These are phyloP conservation scores for Abortiporus biennis DNA, from an alignment of 1,284 basidiomycete genomes.

Conservation along the genomic window DNA sequence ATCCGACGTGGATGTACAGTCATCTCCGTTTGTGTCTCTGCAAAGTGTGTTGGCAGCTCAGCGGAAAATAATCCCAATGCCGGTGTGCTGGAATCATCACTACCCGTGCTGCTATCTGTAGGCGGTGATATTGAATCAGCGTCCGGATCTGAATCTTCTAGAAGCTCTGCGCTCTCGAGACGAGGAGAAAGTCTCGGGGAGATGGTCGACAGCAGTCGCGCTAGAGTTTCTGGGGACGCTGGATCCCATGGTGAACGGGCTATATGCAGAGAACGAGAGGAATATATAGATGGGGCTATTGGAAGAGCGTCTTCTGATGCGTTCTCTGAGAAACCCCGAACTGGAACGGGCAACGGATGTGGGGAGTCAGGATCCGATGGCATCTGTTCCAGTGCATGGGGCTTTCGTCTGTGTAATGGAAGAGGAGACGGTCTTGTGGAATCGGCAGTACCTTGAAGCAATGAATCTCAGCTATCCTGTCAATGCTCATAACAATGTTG, in stretches of 20 bases:
- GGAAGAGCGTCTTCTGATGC: constrained; percentile 20
- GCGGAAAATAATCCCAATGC: constrained; percentile 6
- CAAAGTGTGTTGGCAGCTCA: background rate
- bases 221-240: constrained; percentile 25
- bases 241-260: constrained; percentile 21
- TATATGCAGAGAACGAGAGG: constrained; percentile 14
- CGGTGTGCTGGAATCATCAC: constrained; percentile 17
- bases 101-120: constrained; percentile 17
- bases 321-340: constrained; percentile 16
- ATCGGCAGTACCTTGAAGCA: constrained; percentile 30
- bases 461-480: too few relatives aligned
- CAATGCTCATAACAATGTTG: background rate
- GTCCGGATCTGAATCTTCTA: constrained; percentile 10
- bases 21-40: constrained; percentile 2
- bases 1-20: too few relatives aligned
- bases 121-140: constrained; percentile 17
- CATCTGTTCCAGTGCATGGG: constrained; percentile 13
- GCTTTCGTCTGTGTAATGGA: constrained; percentile 23
- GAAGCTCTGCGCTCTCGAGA: constrained; percentile 14
- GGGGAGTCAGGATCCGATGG: constrained; percentile 8
- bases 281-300: constrained; percentile 18
- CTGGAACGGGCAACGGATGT: constrained; percentile 15
- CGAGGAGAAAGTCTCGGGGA: constrained; percentile 23
- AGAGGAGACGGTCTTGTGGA: constrained; percentile 33
- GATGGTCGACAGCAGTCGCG: constrained; percentile 22